These are phyloP conservation scores for Acaromyces ingoldii DNA, from an alignment of 1,284 basidiomycete species.

Conservation along the genomic window DNA sequence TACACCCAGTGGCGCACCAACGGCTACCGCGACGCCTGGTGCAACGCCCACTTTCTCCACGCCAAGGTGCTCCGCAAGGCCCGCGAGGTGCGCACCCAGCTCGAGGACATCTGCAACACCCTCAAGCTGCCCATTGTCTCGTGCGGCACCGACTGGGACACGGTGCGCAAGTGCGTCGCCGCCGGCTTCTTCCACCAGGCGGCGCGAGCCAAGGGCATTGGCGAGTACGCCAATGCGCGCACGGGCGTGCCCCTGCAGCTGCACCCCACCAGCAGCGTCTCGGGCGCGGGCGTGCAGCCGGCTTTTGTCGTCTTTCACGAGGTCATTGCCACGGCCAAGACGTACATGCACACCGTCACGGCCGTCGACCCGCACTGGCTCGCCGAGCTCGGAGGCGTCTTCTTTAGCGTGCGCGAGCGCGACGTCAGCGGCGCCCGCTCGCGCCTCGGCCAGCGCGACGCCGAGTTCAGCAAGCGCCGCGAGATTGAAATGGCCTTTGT, in stretches of 20 bases:
- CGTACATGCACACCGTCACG: constrained; percentile 47
- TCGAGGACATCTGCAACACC: constrained; percentile 97
- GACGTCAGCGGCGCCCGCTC: constrained; percentile 62
- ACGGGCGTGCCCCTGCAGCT: constrained; percentile 80
- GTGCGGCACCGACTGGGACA: constrained; percentile 90
- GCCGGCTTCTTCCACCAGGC: constrained; percentile 99
- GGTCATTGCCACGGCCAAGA: constrained; percentile 46
- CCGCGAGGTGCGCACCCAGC: constrained; percentile 88
- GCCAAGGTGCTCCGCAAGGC: constrained; percentile 92
- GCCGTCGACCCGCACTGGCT: constrained; percentile 51
- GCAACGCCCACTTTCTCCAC: constrained; percentile 88
- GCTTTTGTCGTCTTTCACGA: constrained; percentile 97
- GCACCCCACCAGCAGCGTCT: constrained; percentile 93
- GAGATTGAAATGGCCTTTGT: constrained; percentile 64
- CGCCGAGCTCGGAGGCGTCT: constrained; percentile 68
- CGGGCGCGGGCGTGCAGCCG: constrained; percentile 92
- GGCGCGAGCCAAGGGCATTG: constrained; percentile 93
- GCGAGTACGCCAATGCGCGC: constrained; percentile 94
- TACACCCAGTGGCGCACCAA: constrained; percentile 98
- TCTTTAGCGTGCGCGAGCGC: constrained; percentile 86
- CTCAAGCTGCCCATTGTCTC: constrained; percentile 89
- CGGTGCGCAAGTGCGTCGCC: constrained; percentile 93
- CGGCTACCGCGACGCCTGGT: constrained; percentile 85
- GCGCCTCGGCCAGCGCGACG: constrained; percentile 62
- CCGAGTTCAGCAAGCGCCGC: constrained; percentile 80